Evolutionary conservation across 352 stramenopile genomes (phyloP).

Genomic region (Globisporangium emineosum): DNA sequence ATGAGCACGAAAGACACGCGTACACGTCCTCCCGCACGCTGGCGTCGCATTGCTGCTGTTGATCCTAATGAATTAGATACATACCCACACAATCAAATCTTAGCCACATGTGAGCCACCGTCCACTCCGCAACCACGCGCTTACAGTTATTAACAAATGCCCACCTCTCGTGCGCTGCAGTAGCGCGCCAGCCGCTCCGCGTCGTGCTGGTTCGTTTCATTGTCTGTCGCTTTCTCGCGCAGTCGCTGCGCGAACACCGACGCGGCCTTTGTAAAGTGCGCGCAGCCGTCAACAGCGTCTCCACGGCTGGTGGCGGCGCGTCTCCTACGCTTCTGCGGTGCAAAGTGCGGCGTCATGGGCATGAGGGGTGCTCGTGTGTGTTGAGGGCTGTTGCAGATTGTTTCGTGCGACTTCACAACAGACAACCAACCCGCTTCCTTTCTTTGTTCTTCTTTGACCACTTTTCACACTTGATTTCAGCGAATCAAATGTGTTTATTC

Average conservation of each 20-base stretch:
- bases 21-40: slow-evolving; percentile 24
- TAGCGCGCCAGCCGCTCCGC: slow-evolving; percentile 1
- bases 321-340: slow-evolving; percentile 9
- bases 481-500: neutral
- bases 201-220: neutral
- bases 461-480: neutral
- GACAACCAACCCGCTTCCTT: too few relatives aligned
- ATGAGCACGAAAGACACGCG: slow-evolving; percentile 52
- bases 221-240: neutral
- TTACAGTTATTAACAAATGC: too few relatives aligned
- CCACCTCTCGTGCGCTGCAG: neutral
- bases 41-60: neutral
- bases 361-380: too few relatives aligned
- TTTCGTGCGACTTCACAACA: too few relatives aligned
- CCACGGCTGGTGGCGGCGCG: neutral
- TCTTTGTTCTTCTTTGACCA: neutral
- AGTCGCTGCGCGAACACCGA: neutral
- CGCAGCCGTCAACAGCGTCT: neutral
- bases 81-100: neutral
- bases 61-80: neutral
- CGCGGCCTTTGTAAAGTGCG: neutral
- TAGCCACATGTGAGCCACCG: neutral
- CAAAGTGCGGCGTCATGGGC: neutral
- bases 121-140: too few relatives aligned
- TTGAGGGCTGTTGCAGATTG: too few relatives aligned